Evolutionary conservation across 2,329 filamentous ascomycete genomes (phyloP).

Genomic region (Exutisphaerella laricina): DNA sequence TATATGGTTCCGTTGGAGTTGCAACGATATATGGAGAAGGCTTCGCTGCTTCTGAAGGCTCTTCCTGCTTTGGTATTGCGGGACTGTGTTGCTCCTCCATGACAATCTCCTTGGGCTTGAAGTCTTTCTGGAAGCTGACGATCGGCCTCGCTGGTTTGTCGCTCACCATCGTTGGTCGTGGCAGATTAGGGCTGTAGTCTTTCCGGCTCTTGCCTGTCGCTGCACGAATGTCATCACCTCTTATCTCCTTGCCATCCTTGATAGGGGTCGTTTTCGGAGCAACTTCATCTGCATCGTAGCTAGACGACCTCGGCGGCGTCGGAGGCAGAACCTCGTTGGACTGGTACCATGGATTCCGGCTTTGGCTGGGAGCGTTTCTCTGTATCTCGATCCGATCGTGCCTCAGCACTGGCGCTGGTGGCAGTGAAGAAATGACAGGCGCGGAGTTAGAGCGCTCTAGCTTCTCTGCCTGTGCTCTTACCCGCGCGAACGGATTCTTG

Average conservation of each 20-base stretch:
- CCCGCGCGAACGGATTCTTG: slow-evolving; percentile 60
- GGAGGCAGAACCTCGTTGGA: slow-evolving; percentile 52
- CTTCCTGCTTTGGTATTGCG: slow-evolving; percentile 8
- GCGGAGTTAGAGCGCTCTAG: slow-evolving; percentile 43
- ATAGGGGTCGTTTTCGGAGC: slow-evolving; percentile 36
- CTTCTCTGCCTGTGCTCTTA: slow-evolving; percentile 50
- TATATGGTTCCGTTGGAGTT: slow-evolving; percentile 6
- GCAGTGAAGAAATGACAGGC: slow-evolving; percentile 33
- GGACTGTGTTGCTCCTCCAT: slow-evolving; percentile 48
- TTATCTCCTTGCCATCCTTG: slow-evolving; percentile 44
- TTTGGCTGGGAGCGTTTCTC: slow-evolving; percentile 76
- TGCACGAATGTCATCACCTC: slow-evolving; percentile 73
- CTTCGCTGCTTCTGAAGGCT: slow-evolving; percentile 9
- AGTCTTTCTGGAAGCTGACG: slow-evolving; percentile 89
- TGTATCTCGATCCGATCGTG: slow-evolving; percentile 65
- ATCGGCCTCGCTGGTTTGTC: slow-evolving; percentile 86
- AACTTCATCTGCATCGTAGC: slow-evolving; percentile 38
- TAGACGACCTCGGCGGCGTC: slow-evolving; percentile 28
- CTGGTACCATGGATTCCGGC: slow-evolving; percentile 73
- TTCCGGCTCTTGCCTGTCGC: slow-evolving; percentile 85
- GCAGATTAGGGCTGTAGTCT: slow-evolving; percentile 80
- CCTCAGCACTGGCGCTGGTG: slow-evolving; percentile 22
- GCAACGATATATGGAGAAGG: slow-evolving; percentile 5
- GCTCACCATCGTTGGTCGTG: slow-evolving; percentile 84
- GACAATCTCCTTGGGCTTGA: slow-evolving; percentile 71